Evolutionary conservation across 768 basidiomycete genomes (phyloP), one percentile per base, ranked within the genome.

Genomic region (Hortiboletus campestris): DNA sequence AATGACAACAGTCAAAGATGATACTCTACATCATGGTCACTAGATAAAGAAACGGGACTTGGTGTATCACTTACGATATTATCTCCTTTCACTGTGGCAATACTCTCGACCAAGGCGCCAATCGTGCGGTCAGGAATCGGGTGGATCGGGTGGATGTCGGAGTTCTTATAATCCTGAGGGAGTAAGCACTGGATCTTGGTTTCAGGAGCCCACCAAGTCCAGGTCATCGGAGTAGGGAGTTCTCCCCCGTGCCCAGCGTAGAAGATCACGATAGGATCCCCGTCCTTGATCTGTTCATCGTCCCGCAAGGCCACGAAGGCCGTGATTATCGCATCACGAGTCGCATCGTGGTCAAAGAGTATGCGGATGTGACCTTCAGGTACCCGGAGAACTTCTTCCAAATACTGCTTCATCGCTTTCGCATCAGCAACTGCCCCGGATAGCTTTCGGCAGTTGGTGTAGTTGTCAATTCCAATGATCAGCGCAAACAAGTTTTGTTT

Each of bases 81-180:
- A 59, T 76, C 70, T 8, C 79, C 79, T 51, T 72, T 75, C 20
- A 40, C 49, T 28, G 63, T 65, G 12, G 79, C 72, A 0, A 80
- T 59, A 16, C 68, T 65, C 47, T 73, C 71, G 16, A 80, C 60
- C 53, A 76, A 59, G 0, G 62, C 60, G 14, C 71, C 72, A 1
- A 80, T 66, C 4, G 77, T 77, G 31, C 76, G 71, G 63, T 80
- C 79, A 4, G 77, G 78, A 47, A 80, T 78, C 0, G 74, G 76
- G 3, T 60, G 39, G 8, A 80, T 78, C 0, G 74, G 76, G 3
- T 60, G 39, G 8, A 72, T 57, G 6, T 32, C 19, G 11, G 19
- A 20, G 49, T 32, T 14, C 60, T 67, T 7, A 70, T 68, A 63
- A 75, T 63, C 62, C 68, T 66, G 53, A 74, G 75, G 53, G 74